Percentiles rank a stretch among this genome's conserved stretches.
Conservation (phyloP, 2,329 filamentous ascomycete species). For the Aureobasidium sp. region DNA sequence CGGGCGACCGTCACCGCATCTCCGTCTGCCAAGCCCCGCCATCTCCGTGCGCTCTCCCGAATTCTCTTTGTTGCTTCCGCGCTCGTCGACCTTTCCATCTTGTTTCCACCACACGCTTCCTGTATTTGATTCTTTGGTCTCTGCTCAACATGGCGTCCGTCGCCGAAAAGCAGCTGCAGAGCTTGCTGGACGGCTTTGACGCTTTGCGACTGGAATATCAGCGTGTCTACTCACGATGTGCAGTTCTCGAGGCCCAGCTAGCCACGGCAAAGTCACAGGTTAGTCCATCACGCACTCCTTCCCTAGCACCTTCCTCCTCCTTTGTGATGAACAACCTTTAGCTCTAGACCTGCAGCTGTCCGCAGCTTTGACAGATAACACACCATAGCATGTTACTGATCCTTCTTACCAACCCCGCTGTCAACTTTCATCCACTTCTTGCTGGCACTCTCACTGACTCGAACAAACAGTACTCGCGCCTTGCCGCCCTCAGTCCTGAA, state of each 20-base stretch:
- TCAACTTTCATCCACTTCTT: not conserved
- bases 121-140: not conserved
- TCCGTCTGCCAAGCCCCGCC: not conserved
- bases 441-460: slow-evolving; percentile 6
- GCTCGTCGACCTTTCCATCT: not conserved
- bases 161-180: slow-evolving; percentile 29
- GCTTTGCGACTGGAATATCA: slow-evolving; percentile 42
- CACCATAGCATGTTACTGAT: slow-evolving; percentile 38
- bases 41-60: not conserved
- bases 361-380: slow-evolving; percentile 38
- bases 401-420: not conserved
- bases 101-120: not conserved
- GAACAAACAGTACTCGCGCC: slow-evolving; percentile 11
- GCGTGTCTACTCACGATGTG: slow-evolving; percentile 37
- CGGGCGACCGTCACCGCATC: not conserved
- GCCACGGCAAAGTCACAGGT: slow-evolving; percentile 45
- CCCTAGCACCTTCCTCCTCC: not conserved
- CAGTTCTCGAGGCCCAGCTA: slow-evolving; percentile 41
- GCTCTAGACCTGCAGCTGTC: slow-evolving; percentile 48
- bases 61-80: slow-evolving; percentile 13
- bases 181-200: slow-evolving; percentile 40
- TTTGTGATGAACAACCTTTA: slow-evolving; percentile 41
- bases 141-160: slow-evolving; percentile 3
- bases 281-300: slow-evolving; percentile 21
- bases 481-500: not conserved